These are phyloP conservation scores for Smallanthus sonchifolius DNA, from an alignment of 129 eudicot species.

Conservation along the genomic window DNA sequence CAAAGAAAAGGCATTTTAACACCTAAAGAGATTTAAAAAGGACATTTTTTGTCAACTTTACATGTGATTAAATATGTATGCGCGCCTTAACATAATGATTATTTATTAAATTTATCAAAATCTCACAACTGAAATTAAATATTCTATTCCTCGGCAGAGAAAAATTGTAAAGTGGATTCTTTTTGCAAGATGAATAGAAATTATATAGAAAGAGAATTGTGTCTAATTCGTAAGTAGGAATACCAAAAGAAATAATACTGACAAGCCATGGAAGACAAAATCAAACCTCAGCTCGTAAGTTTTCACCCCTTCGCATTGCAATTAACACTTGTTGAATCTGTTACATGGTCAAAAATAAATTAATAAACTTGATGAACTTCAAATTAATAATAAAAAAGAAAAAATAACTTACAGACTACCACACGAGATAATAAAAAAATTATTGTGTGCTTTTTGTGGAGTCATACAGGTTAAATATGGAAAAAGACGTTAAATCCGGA, in stretches of 20 bases:
- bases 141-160: not conserved
- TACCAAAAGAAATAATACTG: not conserved
- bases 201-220: not conserved
- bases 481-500: not conserved
- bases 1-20: not conserved
- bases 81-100: not conserved
- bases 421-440: not conserved
- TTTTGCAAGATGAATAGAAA: not conserved
- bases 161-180: not conserved
- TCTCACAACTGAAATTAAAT: not conserved
- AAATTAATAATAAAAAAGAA: not conserved
- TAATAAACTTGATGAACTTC: not conserved
- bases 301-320: constrained; percentile 80
- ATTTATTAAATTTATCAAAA: not conserved
- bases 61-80: not conserved
- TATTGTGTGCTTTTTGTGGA: not conserved
- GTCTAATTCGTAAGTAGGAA: not conserved
- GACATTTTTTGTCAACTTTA: not conserved
- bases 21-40: not conserved
- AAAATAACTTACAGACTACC: not conserved
- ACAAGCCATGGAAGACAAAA: constrained; percentile 20
- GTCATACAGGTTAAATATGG: not conserved
- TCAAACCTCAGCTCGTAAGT: constrained; percentile 70
- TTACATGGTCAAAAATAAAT: constrained; percentile 10
- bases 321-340: constrained; percentile 73